phyloP scores from a whole-genome alignment of 1,284 basidiomycete genomes.

The Pseudozyma pruni region DNA sequence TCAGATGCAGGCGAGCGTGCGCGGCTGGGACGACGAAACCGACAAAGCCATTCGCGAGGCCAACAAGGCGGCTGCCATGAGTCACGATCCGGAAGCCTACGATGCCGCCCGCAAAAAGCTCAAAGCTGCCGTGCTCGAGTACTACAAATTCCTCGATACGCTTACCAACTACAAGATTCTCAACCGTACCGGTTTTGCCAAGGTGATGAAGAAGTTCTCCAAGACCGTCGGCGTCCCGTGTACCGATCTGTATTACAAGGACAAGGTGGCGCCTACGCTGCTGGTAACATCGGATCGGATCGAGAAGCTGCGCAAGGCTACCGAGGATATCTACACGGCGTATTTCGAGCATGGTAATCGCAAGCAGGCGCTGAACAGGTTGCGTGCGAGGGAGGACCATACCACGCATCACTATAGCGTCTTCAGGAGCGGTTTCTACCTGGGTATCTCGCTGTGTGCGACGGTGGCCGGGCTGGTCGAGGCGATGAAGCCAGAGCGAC shows the following conservation, averaged over 20 bases:
- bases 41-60: slow-evolving; percentile 46
- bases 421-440: slow-evolving; percentile 74
- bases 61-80: slow-evolving; percentile 61
- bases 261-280: slow-evolving; percentile 73
- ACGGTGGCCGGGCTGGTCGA: slow-evolving; percentile 77
- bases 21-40: slow-evolving; percentile 46
- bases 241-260: slow-evolving; percentile 79
- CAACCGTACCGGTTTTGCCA: slow-evolving; percentile 89
- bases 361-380: slow-evolving; percentile 79
- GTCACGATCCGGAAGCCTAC: slow-evolving; percentile 81
- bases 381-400: slow-evolving; percentile 72
- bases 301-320: slow-evolving; percentile 77
- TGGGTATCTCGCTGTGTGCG: slow-evolving; percentile 84
- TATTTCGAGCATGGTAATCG: slow-evolving; percentile 78
- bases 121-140: slow-evolving; percentile 83
- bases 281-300: slow-evolving; percentile 73
- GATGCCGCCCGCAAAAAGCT: slow-evolving; percentile 82
- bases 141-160: slow-evolving; percentile 80
- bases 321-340: slow-evolving; percentile 57
- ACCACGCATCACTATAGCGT: slow-evolving; percentile 76
- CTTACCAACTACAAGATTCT: slow-evolving; percentile 79
- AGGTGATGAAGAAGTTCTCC: slow-evolving; percentile 89
- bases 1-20: slow-evolving; percentile 42
- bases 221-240: slow-evolving; percentile 78
- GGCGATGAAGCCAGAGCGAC: slow-evolving; percentile 75